These are phyloP conservation scores for Malus hybrid DNA, from an alignment of 331 rosid species.

Conservation along the genomic window DNA sequence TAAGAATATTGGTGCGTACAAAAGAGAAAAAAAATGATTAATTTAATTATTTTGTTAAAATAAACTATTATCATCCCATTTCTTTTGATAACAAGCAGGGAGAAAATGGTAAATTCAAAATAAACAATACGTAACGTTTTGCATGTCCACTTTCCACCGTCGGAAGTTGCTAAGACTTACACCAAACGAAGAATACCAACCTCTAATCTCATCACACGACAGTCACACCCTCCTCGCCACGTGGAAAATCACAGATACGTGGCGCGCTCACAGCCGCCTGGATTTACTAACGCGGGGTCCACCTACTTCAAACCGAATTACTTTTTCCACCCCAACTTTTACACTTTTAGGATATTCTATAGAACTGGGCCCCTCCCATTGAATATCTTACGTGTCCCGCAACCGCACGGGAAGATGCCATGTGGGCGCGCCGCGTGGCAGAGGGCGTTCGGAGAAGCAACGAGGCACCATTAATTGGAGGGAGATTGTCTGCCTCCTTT, in stretches of 20 bases:
- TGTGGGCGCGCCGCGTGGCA: slow-evolving; percentile 25
- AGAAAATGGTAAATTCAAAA: background rate
- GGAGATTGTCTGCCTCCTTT: too few relatives aligned
- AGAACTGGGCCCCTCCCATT: slow-evolving; percentile 7
- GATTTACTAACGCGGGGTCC: background rate
- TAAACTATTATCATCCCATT: too few relatives aligned
- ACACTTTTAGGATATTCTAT: background rate
- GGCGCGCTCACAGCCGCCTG: slow-evolving; percentile 11
- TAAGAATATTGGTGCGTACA: too few relatives aligned
- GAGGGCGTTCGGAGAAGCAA: slow-evolving; percentile 15
- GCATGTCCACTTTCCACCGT: slow-evolving; percentile 13
- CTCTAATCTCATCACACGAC: slow-evolving; percentile 2
- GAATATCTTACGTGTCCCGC: background rate
- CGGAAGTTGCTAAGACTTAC: background rate
- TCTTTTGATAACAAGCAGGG: background rate
- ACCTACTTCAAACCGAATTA: background rate
- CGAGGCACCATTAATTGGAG: background rate
- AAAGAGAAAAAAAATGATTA: too few relatives aligned
- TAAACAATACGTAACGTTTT: background rate
- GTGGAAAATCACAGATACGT: slow-evolving; percentile 15
- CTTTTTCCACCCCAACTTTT: background rate
- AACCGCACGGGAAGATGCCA: background rate
- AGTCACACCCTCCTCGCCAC: slow-evolving; percentile 11
- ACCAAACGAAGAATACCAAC: background rate
- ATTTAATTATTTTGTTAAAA: too few relatives aligned